Conservation (phyloP, 192 early-diverging fungal species). For the Coemansia sp. region DNA sequence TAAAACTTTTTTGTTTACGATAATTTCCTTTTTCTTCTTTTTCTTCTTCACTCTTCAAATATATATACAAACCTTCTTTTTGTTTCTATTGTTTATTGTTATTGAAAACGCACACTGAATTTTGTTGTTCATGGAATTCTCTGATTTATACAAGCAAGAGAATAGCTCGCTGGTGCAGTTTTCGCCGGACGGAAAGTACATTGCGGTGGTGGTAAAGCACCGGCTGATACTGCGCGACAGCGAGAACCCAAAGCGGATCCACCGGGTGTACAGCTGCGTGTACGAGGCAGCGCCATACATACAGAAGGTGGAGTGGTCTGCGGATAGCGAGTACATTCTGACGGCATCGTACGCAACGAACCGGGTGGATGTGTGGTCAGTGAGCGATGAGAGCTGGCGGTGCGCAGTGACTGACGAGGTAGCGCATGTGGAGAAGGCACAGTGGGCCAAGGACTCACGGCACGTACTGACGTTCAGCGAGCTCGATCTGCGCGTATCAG, state of each 20-base stretch:
- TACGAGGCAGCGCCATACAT: conserved; percentile 40
- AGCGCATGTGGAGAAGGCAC: conserved; percentile 24
- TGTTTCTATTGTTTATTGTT: conserved; percentile 3
- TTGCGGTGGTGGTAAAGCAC: conserved; percentile 50
- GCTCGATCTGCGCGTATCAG: conserved; percentile 49
- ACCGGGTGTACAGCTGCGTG: conserved; percentile 30
- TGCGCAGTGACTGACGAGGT: conserved; percentile 45
- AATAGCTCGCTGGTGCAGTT: conserved; percentile 39
- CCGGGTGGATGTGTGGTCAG: conserved; percentile 53
- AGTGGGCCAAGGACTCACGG: conserved; percentile 35
- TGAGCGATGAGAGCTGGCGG: conserved; percentile 39
- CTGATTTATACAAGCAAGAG: conserved; percentile 52
- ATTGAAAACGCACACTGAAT: no score
- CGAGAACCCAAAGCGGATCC: conserved; percentile 45
- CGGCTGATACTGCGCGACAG: conserved; percentile 47
- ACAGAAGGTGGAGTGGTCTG: conserved; percentile 46
- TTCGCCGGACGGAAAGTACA: conserved; percentile 45
- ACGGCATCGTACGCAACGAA: conserved; percentile 36
- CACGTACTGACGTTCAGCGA: conserved; percentile 51
- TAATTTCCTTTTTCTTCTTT: conserved; percentile 6
- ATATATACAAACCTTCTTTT: not conserved
- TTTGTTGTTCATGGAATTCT: conserved; percentile 43
- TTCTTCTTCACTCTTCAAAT: not conserved
- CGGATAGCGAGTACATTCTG: conserved; percentile 34
- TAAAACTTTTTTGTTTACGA: not conserved